Base-by-base conservation (phyloP, 768 basidiomycete species). In the Trametes cubensis region DNA sequence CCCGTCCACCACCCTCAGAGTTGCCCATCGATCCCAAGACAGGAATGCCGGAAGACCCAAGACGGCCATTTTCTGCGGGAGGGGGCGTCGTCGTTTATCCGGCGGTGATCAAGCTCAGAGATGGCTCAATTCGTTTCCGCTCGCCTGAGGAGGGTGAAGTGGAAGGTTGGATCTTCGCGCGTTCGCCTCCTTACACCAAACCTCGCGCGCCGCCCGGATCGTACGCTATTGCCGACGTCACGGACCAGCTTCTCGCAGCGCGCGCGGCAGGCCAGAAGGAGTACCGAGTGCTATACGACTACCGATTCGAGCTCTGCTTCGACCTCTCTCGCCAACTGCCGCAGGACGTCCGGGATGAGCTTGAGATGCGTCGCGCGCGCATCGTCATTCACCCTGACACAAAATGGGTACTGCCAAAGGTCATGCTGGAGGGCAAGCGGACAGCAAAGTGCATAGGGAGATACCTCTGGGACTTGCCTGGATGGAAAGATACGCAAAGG, bases 41-140 rank as follows among this genome's bases (percentile, higher is more conserved):
- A 3, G 71, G 71, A 17, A 39, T 59, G 23, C 49, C 8, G n/a
- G 49, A 0, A 56, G 66, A 50, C 8, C 67, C 61, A 4, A 66
- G 71, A 10, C 66, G 42, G 23, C 67, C 72, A 40, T 88, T 89
- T 61, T 76, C 78, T 14, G 80, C 81, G 8, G 90, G 89, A 7
- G 83, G 79, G 26, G 81, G 83, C 17, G 89, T 92, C 2, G 69
- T 84, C 40, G 91, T 87, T 87, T 75, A 77, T 4, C 87, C 88
- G 6, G 81, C 83, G 10, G 59, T 78, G 26, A 70, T 81, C 15
- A 66, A 66, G 21, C 68, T 64, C 0, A 64, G 66, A 14, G 26
- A 17, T 11, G 38, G 50, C 46, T 42, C 30, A 6, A 11, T 46
- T 6, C 47, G 25, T 0, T 21, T 23, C 25, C 55, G 54, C 1